A percentile compares a stretch with the other conserved stretches of the same genome.
These are phyloP conservation scores for Fusarium sp. DNA, from an alignment of 2,329 filamentous ascomycete genomes.

Conservation along the genomic window DNA sequence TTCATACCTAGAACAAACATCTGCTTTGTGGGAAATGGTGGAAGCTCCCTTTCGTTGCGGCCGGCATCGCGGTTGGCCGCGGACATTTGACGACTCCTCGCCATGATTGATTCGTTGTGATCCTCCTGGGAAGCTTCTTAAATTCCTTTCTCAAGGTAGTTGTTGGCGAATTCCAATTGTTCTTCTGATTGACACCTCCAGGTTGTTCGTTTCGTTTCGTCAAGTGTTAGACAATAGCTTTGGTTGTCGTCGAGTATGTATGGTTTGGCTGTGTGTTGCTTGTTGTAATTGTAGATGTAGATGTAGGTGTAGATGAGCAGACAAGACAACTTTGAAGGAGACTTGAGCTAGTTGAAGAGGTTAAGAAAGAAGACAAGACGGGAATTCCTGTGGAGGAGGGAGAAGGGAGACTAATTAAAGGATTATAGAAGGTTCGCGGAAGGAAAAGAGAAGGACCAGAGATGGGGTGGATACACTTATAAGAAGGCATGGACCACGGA, in stretches of 20 bases:
- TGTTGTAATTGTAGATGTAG: not conserved
- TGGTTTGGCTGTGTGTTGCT: slow-evolving; percentile 2
- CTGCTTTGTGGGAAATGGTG: slow-evolving; percentile 59
- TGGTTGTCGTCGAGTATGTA: slow-evolving; percentile 28
- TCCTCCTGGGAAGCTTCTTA: slow-evolving; percentile 20
- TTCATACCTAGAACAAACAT: slow-evolving; percentile 66
- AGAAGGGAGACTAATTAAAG: slow-evolving; percentile 46
- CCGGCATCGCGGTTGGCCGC: slow-evolving; percentile 44
- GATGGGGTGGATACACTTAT: slow-evolving; percentile 54
- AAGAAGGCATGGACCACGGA: slow-evolving; percentile 34
- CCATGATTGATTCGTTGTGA: slow-evolving; percentile 46
- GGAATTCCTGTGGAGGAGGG: slow-evolving; percentile 33
- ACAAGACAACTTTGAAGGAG: slow-evolving; percentile 12
- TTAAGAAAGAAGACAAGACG: slow-evolving; percentile 24
- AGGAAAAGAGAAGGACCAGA: slow-evolving; percentile 47
- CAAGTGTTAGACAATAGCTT: slow-evolving; percentile 15
- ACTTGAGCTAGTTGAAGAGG: slow-evolving; percentile 22
- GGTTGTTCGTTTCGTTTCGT: slow-evolving; percentile 24
- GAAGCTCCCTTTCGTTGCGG: slow-evolving; percentile 43
- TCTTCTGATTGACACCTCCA: slow-evolving; percentile 1
- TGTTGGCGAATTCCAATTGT: slow-evolving; percentile 1
- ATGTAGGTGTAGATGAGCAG: not conserved
- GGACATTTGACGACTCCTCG: slow-evolving; percentile 47
- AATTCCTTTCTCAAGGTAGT: slow-evolving; percentile 9
- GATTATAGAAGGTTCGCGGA: slow-evolving; percentile 47